Conservation (phyloP, 2,329 filamentous ascomycete species). For the Nothophaeocryptopus gaeumannii region DNA sequence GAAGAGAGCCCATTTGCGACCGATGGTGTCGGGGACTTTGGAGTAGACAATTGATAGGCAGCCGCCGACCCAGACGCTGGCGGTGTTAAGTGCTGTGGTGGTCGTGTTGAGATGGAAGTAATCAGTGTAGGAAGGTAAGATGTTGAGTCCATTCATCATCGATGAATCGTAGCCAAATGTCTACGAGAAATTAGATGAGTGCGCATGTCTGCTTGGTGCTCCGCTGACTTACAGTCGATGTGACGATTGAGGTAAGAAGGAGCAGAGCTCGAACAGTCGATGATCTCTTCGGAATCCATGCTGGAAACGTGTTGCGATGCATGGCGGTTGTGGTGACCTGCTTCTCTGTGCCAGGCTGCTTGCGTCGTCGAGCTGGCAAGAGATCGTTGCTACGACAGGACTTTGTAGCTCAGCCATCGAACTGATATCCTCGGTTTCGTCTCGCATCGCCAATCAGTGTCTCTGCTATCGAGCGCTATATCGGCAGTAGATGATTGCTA, state of each 20-base stretch:
- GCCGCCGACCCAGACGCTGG: constrained; percentile 55
- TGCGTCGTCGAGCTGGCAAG: not conserved
- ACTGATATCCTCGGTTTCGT: not conserved
- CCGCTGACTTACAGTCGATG: not conserved
- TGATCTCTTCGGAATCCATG: constrained; percentile 1
- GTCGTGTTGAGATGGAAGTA: constrained; percentile 56
- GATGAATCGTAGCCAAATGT: constrained; percentile 44
- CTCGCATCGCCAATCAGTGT: not conserved
- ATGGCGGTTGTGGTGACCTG: not conserved
- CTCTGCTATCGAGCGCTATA: not conserved
- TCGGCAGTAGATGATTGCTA: not conserved
- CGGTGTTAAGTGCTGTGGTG: constrained; percentile 55
- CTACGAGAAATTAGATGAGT: not conserved
- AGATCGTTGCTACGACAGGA: too few species aligned
- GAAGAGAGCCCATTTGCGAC: constrained; percentile 45
- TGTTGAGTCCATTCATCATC: constrained; percentile 58
- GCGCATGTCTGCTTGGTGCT: not conserved
- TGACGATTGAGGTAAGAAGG: not conserved
- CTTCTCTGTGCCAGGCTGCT: not conserved
- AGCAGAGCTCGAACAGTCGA: not conserved
- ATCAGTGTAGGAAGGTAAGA: constrained; percentile 55
- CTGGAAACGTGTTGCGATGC: not conserved
- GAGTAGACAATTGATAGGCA: constrained; percentile 20
- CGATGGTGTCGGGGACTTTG: constrained; percentile 28
- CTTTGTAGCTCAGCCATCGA: too few species aligned